phyloP scores from a whole-genome alignment of 805 yeast species.

The Suhomyces prunicola region DNA sequence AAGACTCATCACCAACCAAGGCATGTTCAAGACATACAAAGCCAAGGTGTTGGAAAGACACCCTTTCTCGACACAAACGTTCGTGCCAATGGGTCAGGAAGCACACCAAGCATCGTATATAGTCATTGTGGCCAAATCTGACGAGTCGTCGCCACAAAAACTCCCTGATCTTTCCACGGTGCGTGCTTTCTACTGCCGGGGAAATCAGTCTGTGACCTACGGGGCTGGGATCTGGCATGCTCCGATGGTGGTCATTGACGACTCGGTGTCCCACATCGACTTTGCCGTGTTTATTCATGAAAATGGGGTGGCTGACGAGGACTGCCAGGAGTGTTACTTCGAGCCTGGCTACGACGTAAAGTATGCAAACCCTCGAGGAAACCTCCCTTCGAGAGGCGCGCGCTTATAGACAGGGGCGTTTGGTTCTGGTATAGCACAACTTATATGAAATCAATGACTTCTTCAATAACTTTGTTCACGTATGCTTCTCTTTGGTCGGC shows the following conservation, averaged over 20 bases:
- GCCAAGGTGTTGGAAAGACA: constrained; percentile 84
- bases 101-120: constrained; percentile 53
- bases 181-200: constrained; percentile 70
- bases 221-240: constrained; percentile 92
- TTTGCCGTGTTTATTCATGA: constrained; percentile 89
- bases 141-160: constrained; percentile 29
- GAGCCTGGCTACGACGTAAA: constrained; percentile 51
- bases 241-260: constrained; percentile 85
- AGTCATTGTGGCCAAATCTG: constrained; percentile 73
- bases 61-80: constrained; percentile 85
- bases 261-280: constrained; percentile 50
- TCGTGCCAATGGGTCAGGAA: constrained; percentile 80
- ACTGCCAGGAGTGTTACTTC: constrained; percentile 76
- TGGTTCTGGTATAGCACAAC: no score
- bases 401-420: neutral
- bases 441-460: constrained; percentile 37
- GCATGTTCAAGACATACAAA: constrained; percentile 31
- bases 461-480: constrained; percentile 35
- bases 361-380: constrained; percentile 14
- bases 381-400: neutral
- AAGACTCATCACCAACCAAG: constrained; percentile 44
- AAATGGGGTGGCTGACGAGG: constrained; percentile 73
- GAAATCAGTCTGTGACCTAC: constrained; percentile 87
- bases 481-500: constrained; percentile 28
- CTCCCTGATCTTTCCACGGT: constrained; percentile 62